Base-by-base conservation (phyloP, 2,329 filamentous ascomycete genomes). In the Fusarium lateritium region DNA sequence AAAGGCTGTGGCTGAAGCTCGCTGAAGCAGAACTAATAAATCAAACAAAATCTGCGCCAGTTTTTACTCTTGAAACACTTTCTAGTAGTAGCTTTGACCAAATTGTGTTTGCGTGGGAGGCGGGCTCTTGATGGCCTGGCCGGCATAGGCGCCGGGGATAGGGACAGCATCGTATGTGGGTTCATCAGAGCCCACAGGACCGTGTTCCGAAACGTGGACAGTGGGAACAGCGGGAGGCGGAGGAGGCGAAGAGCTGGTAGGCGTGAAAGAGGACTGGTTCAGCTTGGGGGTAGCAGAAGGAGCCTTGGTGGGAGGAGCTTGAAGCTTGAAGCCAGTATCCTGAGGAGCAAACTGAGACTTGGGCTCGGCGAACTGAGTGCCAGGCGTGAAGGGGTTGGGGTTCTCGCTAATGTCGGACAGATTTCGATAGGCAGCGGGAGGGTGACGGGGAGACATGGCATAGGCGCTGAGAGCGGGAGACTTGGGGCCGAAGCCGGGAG, bases 101-200 rank as follows among this genome's bases (percentile, higher is more conserved):
- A 86, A 87, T 24, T 73, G 77, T 14, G 79, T 81, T 75, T 84
- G 83, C 42, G 72, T 77, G 10, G 82, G 80, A 33, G 82, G 82
- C 34, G 86, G 85, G 74, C 83, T 86, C 79, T 83, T 85, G 57
- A 88, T 72, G 7, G 83, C 83, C 60, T 83, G 83, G 47, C 85
- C 86, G 8, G 86, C 83, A 77, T 98, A 98, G 1, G 94, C 92
- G 7, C 92, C 92, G 0, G 95, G 95, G 62, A 98, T 97, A 1
- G 94, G 93, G 33, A 98, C 95, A 22, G 91, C 83, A 14, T 91
- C 94, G 79, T 97, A 98, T 49, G 90, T 89, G 73, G 92, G 89
- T 85, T 98, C 95, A 47, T 94, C 92, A 1, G 92, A 90, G 11
- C 92, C 92, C 26, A 89, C 86, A 13, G 86, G 87, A 19, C 90